These are phyloP conservation scores for Xylaria sp. DNA, from an alignment of 2,329 filamentous ascomycete species.

Conservation along the genomic window DNA sequence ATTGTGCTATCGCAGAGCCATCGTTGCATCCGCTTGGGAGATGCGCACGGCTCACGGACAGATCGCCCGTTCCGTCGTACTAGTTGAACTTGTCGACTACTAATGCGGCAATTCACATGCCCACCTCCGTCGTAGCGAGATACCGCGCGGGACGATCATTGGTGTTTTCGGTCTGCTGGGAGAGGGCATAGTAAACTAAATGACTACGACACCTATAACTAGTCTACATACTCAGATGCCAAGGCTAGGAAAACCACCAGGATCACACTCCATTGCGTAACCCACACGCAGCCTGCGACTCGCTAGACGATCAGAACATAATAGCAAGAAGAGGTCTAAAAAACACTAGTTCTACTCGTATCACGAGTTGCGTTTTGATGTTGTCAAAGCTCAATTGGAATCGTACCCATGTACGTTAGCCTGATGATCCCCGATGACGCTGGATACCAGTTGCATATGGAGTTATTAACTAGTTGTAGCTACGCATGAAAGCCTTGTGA, in stretches of 20 bases:
- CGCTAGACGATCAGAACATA: not conserved
- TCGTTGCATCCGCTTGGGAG: slow-evolving; percentile 10
- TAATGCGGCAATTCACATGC: slow-evolving; percentile 6
- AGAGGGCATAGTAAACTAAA: not conserved
- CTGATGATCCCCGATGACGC: not conserved
- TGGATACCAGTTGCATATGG: not conserved
- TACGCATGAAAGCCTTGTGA: not conserved
- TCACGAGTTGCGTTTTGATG: slow-evolving; percentile 3
- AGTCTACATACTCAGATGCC: not conserved
- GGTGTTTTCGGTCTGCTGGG: not conserved
- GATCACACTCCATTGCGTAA: not conserved
- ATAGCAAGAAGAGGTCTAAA: not conserved
- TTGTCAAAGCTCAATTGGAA: not conserved
- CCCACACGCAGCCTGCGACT: not conserved
- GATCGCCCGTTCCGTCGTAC: slow-evolving; percentile 15
- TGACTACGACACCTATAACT: not conserved
- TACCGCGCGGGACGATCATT: not conserved
- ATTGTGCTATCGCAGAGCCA: not conserved
- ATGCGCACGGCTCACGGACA: slow-evolving; percentile 18
- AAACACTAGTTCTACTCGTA: not conserved
- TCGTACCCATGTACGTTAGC: not conserved
- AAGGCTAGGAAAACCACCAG: not conserved
- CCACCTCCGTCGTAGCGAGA: slow-evolving; percentile 9
- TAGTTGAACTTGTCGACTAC: slow-evolving; percentile 1
- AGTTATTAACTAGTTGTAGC: not conserved